phyloP scores from a whole-genome alignment of 2,329 filamentous ascomycete species.

The Penicillium sp. region DNA sequence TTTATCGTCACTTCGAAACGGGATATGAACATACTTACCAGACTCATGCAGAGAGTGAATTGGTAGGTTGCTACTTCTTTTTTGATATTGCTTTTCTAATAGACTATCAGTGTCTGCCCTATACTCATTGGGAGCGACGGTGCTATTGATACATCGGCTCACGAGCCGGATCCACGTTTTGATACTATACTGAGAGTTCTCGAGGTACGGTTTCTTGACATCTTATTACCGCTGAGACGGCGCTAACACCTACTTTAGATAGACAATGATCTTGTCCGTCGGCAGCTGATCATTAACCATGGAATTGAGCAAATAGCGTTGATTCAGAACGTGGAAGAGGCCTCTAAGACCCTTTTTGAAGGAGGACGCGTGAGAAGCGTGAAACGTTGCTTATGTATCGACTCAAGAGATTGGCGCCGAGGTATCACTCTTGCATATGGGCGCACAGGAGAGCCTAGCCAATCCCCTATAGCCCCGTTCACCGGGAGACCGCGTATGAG shows the following conservation, averaged over 20 bases:
- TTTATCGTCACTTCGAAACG: constrained; percentile 77
- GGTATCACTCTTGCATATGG: constrained; percentile 58
- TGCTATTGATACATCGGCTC: constrained; percentile 55
- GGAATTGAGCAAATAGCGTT: constrained; percentile 80
- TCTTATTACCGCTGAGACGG: neutral
- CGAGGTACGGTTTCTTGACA: constrained; percentile 42
- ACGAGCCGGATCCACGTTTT: constrained; percentile 70
- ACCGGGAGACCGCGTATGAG: constrained; percentile 67
- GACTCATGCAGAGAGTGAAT: constrained; percentile 59
- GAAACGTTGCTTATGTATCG: constrained; percentile 60
- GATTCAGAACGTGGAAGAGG: constrained; percentile 64
- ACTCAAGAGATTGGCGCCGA: constrained; percentile 59
- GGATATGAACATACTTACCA: constrained; percentile 67
- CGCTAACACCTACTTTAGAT: constrained; percentile 48
- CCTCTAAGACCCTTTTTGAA: constrained; percentile 64
- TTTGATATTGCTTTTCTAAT: constrained; percentile 15
- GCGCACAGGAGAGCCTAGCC: constrained; percentile 46
- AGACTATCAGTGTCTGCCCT: constrained; percentile 43
- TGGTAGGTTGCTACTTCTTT: constrained; percentile 38
- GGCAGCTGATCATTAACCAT: constrained; percentile 78
- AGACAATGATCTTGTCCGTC: constrained; percentile 71
- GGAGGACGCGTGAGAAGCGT: constrained; percentile 64
- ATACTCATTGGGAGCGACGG: constrained; percentile 62
- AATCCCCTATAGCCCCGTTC: constrained; percentile 52
- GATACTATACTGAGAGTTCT: constrained; percentile 77